These are phyloP conservation scores for Mariannaea sp. DNA, from an alignment of 2,329 filamentous ascomycete species.

Conservation along the genomic window DNA sequence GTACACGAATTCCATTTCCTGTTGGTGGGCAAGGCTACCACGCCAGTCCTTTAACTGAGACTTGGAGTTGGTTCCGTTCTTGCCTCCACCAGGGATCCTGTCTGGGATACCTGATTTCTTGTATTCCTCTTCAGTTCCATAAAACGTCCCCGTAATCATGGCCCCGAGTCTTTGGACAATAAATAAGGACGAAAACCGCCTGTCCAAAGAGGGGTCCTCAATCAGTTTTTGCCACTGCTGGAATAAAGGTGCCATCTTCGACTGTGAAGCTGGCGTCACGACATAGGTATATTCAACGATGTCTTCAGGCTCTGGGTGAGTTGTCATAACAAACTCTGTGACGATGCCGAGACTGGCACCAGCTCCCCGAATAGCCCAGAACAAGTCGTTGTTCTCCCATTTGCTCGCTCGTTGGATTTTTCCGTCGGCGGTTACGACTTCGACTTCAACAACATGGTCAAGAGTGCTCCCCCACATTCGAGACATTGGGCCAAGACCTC, in stretches of 20 bases:
- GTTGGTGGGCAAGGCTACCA: constrained; percentile 58
- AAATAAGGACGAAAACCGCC: constrained; percentile 63
- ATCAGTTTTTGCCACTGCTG: constrained; percentile 63
- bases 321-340: constrained; percentile 61
- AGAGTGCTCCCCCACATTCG: constrained; percentile 63
- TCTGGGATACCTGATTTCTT: constrained; percentile 53
- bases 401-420: constrained; percentile 53
- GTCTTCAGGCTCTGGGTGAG: constrained; percentile 59
- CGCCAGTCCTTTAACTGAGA: constrained; percentile 67
- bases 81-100: constrained; percentile 47
- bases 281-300: constrained; percentile 64
- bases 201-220: constrained; percentile 58
- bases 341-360: constrained; percentile 62
- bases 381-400: constrained; percentile 56
- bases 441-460: constrained; percentile 54
- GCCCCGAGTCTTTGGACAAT: constrained; percentile 58
- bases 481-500: constrained; percentile 62
- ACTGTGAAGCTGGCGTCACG: constrained; percentile 54
- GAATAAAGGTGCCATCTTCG: constrained; percentile 55
- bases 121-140: constrained; percentile 62
- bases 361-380: constrained; percentile 61
- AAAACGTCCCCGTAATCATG: constrained; percentile 64
- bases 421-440: constrained; percentile 62
- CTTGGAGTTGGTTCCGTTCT: constrained; percentile 40
- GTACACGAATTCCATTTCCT: constrained; percentile 54